Base-by-base conservation (phyloP, 805 yeast genomes). In the Lipomyces sp. region DNA sequence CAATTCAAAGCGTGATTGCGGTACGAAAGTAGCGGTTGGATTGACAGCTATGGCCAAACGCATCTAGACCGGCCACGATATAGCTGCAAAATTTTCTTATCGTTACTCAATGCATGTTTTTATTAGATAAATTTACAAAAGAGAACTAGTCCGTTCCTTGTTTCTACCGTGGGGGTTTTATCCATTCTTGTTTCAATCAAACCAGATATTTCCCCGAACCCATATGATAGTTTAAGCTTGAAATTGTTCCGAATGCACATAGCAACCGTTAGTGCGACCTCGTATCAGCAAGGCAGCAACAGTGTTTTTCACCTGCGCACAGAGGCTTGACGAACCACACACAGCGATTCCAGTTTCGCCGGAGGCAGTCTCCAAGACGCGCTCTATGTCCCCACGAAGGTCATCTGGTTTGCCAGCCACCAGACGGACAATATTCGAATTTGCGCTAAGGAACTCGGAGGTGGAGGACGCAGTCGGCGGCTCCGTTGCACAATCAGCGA, bases 311-410 rank as follows among this genome's bases (percentile, higher is more conserved):
- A 72, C 65, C 15, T 57, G 53, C 2, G 64, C 60, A 6, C 37
- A 37, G 15, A 72, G 39, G n/a, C 59, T 32, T 2, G 60, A 30
- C 4, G 75, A 70, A 7, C 74, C 74, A 57, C 74, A 73, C n/a
- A 64, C 70, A 3, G 51, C 71, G 13, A 72, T 50, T 1, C 64
- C 73, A 1, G 71, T 48, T 51, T 72, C 74, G n/a, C 74, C 74
- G n/a, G 29, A 33, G 24, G 68, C 63, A 3, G 51, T 15, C 10
- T 66, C 29, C 57, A 59, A 37, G 7, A 72, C 53, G 13, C 55
- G 37, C 10, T 57, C 51, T 6, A 66, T 18, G 5, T 59, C 24
- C 6, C 42, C 42, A 1, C 63, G 60, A 11, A 65, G 53, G 33
- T 55, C 51, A 37, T 3, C n/a, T 18, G 69, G 69, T 33, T 59